phyloP scores from a whole-genome alignment of 495 filamentous ascomycete species.

The Aspergillus ostianus region DNA sequence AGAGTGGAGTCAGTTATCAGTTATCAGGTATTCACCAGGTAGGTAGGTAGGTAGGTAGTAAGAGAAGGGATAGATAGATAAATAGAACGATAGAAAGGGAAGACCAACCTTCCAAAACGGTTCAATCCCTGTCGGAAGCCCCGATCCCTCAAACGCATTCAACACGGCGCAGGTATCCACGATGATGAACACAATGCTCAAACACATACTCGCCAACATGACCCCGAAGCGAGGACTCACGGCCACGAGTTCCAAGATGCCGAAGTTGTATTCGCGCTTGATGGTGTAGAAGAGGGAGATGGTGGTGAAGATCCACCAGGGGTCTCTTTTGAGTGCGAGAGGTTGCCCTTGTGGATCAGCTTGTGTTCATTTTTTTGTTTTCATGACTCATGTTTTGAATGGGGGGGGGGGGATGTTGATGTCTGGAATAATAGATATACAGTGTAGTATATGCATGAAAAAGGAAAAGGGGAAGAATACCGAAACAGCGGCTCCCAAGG shows the following conservation, averaged over 20 bases:
- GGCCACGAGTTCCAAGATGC: constrained; percentile 44
- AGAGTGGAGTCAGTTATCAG: no score
- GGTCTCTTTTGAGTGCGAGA: constrained; percentile 40
- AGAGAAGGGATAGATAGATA: not conserved
- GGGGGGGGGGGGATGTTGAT: no score
- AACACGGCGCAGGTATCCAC: constrained; percentile 43
- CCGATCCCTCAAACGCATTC: constrained; percentile 24
- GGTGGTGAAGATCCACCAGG: constrained; percentile 60
- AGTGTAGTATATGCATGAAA: no score
- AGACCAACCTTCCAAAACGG: constrained; percentile 42
- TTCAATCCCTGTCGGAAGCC: constrained; percentile 34
- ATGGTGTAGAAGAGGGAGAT: constrained; percentile 53
- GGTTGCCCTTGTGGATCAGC: no score
- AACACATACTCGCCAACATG: constrained; percentile 53
- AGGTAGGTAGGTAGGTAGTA: no score
- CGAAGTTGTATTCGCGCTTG: constrained; percentile 51
- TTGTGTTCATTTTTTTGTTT: no score
- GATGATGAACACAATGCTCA: constrained; percentile 54
- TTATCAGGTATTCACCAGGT: no score
- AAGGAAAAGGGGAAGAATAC: constrained; percentile 19
- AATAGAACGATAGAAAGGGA: not conserved
- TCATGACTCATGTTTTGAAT: no score
- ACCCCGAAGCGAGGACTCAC: constrained; percentile 56
- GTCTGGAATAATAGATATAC: no score
- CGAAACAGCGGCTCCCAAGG: constrained; percentile 54